phyloP scores from a whole-genome alignment of 2,329 filamentous ascomycete species.

The Cercospora sojina region DNA sequence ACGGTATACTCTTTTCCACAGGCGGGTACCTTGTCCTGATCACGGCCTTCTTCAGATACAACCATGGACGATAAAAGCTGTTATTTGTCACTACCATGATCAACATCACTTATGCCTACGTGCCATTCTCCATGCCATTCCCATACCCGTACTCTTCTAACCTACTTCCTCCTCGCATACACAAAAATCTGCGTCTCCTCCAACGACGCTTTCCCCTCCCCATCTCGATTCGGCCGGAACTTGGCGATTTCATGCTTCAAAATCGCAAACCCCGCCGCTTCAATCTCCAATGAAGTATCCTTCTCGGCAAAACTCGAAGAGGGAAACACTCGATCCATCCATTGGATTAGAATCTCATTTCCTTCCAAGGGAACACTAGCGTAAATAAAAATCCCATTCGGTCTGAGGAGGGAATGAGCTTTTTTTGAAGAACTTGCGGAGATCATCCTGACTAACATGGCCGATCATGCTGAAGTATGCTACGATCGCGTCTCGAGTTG shows the following conservation, averaged over 20 bases:
- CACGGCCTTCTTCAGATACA: not conserved
- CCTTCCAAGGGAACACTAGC: slow-evolving; percentile 3
- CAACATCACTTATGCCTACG: not conserved
- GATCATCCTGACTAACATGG: not conserved
- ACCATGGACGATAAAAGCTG: not conserved
- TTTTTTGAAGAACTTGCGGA: slow-evolving; percentile 3
- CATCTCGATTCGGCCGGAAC: not conserved
- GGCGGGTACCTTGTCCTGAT: not conserved
- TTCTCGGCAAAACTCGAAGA: not conserved
- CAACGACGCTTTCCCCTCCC: not conserved
- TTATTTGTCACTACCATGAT: not conserved
- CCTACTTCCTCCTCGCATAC: slow-evolving; percentile 11
- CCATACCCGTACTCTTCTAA: too few species aligned
- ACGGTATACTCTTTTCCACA: not conserved
- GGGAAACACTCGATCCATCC: slow-evolving; percentile 5
- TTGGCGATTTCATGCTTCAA: not conserved
- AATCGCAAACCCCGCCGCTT: slow-evolving; percentile 7
- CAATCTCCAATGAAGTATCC: not conserved
- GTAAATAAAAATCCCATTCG: not conserved
- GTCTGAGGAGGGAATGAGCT: not conserved
- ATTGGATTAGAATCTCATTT: not conserved
- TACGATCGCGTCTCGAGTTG: not conserved
- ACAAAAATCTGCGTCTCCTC: slow-evolving; percentile 5
- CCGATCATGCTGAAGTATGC: slow-evolving; percentile 9
- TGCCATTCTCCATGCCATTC: too few species aligned